Evolutionary conservation across 164 flowering plant species (phyloP), one percentile per base, ranked within the genome.

Genomic region (Chloranthus sessilifolius): DNA sequence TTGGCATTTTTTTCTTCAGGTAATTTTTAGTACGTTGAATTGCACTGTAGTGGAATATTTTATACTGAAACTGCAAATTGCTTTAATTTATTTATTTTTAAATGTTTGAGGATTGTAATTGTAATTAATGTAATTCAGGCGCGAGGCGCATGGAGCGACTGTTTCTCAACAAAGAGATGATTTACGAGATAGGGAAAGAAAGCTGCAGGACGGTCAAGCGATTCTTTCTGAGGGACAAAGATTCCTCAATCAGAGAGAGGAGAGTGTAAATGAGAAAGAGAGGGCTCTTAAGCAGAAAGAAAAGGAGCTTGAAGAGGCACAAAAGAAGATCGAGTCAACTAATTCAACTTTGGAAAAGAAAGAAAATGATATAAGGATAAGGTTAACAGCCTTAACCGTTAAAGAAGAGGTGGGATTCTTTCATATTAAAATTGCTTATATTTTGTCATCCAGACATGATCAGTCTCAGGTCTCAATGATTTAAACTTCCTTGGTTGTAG

Each of bases 151-250:
- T 42, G 78, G 76, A 55, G 62, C 73, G 27, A 55, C 68, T 52
- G 64, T 78, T 9, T 56, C 55, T 17, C 79, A 75, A 56, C 82
- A 80, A 26, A 84, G 74, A 62, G 82, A 94, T 71, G 91, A 85
- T 23, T 52, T 89, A 28, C 67, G 52, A 43, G 80, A 76, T 3
- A 87, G 96, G 99, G 97, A 89, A 57, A 78, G 56, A 60, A 83
- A 69, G n/a, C 61, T 94, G 24, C 83, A 78, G 50, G 80, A 77
- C 60, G 64, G 71, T 23, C 97, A 94, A 53, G 78, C 79, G 50
- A 81, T 73, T 50, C 64, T 87, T 24, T 55, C 60, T 60, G 81
- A 81, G 59, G 64, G 72, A 43, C 68, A 81, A 39, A 73, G 78
- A 59, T 60, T 55, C 25, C 65, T 85, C 12, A 74, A 69, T 16